phyloP scores from a whole-genome alignment of 2,329 filamentous ascomycete genomes.

The Davidsoniella virescens region DNA sequence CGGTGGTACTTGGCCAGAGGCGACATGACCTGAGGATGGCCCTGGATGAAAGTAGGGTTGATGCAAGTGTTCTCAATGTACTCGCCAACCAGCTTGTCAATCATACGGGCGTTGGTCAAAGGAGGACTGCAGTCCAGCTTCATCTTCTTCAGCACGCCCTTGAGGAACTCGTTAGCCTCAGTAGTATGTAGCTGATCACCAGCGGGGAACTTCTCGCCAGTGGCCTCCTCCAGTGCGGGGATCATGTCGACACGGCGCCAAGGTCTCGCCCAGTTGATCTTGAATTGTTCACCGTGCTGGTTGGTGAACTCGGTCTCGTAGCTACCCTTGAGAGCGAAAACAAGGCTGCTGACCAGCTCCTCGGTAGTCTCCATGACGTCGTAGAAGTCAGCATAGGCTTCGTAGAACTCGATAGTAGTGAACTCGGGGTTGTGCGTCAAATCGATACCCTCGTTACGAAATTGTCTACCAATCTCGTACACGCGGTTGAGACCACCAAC shows the following conservation, averaged over 20 bases:
- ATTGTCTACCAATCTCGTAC: slow-evolving; percentile 89
- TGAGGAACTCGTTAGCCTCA: slow-evolving; percentile 80
- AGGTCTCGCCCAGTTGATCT: slow-evolving; percentile 90
- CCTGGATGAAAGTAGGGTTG: slow-evolving; percentile 82
- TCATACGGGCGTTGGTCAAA: slow-evolving; percentile 85
- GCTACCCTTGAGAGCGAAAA: slow-evolving; percentile 73
- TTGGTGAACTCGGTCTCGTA: slow-evolving; percentile 79
- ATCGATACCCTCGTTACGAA: slow-evolving; percentile 67
- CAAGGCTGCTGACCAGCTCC: slow-evolving; percentile 76
- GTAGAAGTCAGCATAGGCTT: slow-evolving; percentile 81
- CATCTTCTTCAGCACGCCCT: slow-evolving; percentile 69
- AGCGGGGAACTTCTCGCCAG: slow-evolving; percentile 85
- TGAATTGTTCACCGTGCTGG: slow-evolving; percentile 68
- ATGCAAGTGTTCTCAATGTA: slow-evolving; percentile 89
- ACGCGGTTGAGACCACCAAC: slow-evolving; percentile 90
- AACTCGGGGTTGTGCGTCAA: slow-evolving; percentile 88
- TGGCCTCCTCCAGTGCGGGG: slow-evolving; percentile 64
- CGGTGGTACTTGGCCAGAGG: slow-evolving; percentile 94
- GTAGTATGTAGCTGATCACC: slow-evolving; percentile 77
- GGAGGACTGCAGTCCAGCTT: slow-evolving; percentile 81
- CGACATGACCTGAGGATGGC: slow-evolving; percentile 44
- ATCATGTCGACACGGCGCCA: slow-evolving; percentile 97
- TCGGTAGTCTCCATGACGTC: slow-evolving; percentile 86
- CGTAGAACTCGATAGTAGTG: slow-evolving; percentile 94
- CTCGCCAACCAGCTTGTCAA: slow-evolving; percentile 86